Percentiles rank a stretch among this genome's conserved stretches.
These are phyloP conservation scores for Centrapalus pauciflorus DNA, from an alignment of 129 eudicot species.

Conservation along the genomic window DNA sequence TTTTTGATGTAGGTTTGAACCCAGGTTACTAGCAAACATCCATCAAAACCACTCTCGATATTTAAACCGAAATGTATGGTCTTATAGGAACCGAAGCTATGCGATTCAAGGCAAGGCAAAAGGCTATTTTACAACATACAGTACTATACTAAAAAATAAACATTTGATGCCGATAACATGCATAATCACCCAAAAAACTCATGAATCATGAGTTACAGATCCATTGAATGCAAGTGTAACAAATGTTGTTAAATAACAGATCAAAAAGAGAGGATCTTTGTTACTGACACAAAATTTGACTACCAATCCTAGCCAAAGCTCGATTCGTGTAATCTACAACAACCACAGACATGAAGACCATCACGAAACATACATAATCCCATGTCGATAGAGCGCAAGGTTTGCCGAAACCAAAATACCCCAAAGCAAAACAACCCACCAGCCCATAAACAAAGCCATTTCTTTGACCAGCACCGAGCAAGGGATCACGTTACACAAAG, in stretches of 20 bases:
- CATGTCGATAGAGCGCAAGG: slow-evolving; percentile 69
- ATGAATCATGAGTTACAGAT: neutral
- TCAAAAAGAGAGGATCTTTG: slow-evolving; percentile 10
- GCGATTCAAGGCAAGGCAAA: too few species aligned
- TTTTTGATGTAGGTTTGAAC: too few species aligned
- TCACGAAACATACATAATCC: slow-evolving; percentile 77
- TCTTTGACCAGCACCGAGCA: slow-evolving; percentile 64
- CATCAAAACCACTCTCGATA: too few species aligned
- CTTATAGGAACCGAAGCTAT: too few species aligned
- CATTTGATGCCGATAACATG: neutral
- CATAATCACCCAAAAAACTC: neutral
- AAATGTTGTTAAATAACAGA: neutral
- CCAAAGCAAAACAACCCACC: slow-evolving; percentile 87
- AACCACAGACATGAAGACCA: slow-evolving; percentile 10
- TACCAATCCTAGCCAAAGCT: slow-evolving; percentile 14
- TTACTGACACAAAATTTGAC: slow-evolving; percentile 22
- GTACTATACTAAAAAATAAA: neutral
- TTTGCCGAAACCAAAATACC: slow-evolving; percentile 47
- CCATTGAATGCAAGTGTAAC: neutral
- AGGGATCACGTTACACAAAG: slow-evolving; percentile 42
- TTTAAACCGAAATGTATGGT: too few species aligned
- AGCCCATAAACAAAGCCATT: slow-evolving; percentile 70
- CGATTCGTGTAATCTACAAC: slow-evolving; percentile 9
- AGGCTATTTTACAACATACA: neutral
- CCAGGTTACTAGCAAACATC: too few species aligned